phyloP scores from a whole-genome alignment of 1,284 basidiomycete species.

The Wallemia ichthyophaga region DNA sequence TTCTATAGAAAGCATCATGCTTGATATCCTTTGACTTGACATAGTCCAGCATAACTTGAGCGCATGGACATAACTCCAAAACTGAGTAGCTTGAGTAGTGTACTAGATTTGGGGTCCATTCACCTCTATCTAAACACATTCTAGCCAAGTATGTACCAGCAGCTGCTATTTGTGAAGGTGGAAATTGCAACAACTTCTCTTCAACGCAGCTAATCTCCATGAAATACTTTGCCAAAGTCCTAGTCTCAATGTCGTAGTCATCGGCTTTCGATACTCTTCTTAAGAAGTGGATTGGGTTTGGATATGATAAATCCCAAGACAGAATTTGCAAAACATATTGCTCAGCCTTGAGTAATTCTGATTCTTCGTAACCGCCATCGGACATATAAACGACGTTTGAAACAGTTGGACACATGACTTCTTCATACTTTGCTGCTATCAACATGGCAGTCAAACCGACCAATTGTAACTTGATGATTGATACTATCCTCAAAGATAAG shows the following conservation, averaged over 20 bases:
- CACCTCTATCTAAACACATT: slow-evolving; percentile 44
- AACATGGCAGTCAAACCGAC: slow-evolving; percentile 85
- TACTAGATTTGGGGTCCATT: slow-evolving; percentile 66
- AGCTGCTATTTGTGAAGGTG: slow-evolving; percentile 63
- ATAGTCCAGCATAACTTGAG: slow-evolving; percentile 80
- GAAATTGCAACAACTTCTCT: slow-evolving; percentile 45
- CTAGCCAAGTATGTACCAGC: slow-evolving; percentile 75
- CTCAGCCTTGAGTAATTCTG: slow-evolving; percentile 77
- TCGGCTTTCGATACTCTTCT: slow-evolving; percentile 84
- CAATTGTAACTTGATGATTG: slow-evolving; percentile 72
- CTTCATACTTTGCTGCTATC: slow-evolving; percentile 81
- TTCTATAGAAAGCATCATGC: slow-evolving; percentile 40
- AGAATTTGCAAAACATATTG: slow-evolving; percentile 72
- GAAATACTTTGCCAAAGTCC: slow-evolving; percentile 76
- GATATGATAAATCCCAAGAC: slow-evolving; percentile 70
- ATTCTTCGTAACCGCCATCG: slow-evolving; percentile 55
- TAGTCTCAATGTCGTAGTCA: slow-evolving; percentile 64
- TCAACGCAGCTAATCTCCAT: slow-evolving; percentile 74
- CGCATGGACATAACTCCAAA: slow-evolving; percentile 50
- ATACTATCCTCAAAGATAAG: slow-evolving; percentile 62
- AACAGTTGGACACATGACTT: slow-evolving; percentile 72
- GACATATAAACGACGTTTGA: slow-evolving; percentile 64
- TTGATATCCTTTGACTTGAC: slow-evolving; percentile 31
- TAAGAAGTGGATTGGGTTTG: slow-evolving; percentile 78
- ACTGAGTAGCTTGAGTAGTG: slow-evolving; percentile 80